Evolutionary conservation across 2,329 filamentous ascomycete genomes (phyloP).

Genomic region (Talaromyces sp.): DNA sequence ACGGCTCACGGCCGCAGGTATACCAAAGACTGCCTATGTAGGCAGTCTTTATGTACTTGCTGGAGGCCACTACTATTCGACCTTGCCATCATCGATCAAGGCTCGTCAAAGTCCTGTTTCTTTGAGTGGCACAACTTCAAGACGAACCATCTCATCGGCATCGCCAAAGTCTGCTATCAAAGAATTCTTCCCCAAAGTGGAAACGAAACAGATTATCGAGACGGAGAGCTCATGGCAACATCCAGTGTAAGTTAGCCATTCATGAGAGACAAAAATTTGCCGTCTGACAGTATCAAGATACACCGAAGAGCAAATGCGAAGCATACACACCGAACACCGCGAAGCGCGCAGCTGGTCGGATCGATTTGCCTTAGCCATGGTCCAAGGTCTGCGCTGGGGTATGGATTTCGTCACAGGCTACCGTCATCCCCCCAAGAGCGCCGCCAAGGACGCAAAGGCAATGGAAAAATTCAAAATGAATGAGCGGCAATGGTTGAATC

Average conservation of each 20-base stretch:
- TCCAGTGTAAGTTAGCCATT: constrained; percentile 44
- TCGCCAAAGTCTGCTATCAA: constrained; percentile 30
- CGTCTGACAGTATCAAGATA: constrained; percentile 44
- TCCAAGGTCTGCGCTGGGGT: constrained; percentile 69
- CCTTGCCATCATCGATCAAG: constrained; percentile 24
- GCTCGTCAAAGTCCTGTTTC: constrained; percentile 21
- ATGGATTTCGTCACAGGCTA: constrained; percentile 81
- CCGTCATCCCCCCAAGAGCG: constrained; percentile 53
- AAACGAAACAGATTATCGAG: constrained; percentile 56
- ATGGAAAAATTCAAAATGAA: constrained; percentile 64
- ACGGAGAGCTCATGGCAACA: constrained; percentile 66
- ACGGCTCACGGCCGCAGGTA: constrained; percentile 21
- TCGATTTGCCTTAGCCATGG: constrained; percentile 68
- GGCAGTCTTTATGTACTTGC: constrained; percentile 8
- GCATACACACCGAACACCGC: constrained; percentile 70
- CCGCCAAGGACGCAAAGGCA: constrained; percentile 39
- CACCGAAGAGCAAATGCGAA: constrained; percentile 71
- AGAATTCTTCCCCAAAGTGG: constrained; percentile 55
- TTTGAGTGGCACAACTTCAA: constrained; percentile 14
- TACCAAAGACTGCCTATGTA: constrained; percentile 22
- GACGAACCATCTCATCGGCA: constrained; percentile 27
- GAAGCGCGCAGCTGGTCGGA: constrained; percentile 68
- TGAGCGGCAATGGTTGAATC: constrained; percentile 81
- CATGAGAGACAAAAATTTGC: too few relatives aligned
- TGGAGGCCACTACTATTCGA: constrained; percentile 17